Percentiles rank a stretch among this genome's conserved stretches.
These are phyloP conservation scores for Cymbidium sinense DNA, from an alignment of 106 monocot species.

Conservation along the genomic window DNA sequence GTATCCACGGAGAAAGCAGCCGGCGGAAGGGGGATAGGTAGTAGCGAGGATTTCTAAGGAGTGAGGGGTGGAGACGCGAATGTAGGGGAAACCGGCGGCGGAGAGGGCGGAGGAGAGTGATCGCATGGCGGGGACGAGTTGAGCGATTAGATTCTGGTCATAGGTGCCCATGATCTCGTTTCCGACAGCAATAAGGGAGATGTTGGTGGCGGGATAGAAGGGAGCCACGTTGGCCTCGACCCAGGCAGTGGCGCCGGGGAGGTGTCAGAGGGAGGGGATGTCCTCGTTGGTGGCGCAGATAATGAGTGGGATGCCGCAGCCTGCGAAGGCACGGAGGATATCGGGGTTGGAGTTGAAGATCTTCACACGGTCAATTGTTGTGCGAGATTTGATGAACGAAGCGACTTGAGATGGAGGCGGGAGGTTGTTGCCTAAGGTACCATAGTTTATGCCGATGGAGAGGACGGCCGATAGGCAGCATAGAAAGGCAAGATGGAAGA, in stretches of 20 bases:
- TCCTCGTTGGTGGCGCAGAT: slow-evolving; percentile 63
- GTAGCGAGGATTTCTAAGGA: slow-evolving; percentile 63
- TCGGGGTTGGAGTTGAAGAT: slow-evolving; percentile 79
- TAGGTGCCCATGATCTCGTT: slow-evolving; percentile 69
- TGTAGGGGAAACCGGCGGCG: slow-evolving; percentile 20
- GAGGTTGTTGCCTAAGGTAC: slow-evolving; percentile 70
- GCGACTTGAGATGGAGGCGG: slow-evolving; percentile 72
- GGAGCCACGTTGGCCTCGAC: slow-evolving; percentile 57
- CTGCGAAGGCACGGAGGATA: slow-evolving; percentile 80
- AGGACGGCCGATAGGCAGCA: neutral
- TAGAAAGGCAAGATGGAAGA: slow-evolving; percentile 10
- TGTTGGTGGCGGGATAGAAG: slow-evolving; percentile 75
- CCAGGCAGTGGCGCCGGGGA: slow-evolving; percentile 44
- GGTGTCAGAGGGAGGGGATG: slow-evolving; percentile 42
- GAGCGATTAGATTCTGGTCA: slow-evolving; percentile 50
- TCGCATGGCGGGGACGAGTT: slow-evolving; percentile 79
- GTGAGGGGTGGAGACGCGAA: slow-evolving; percentile 83
- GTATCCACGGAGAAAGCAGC: slow-evolving; percentile 56
- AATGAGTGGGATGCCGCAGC: slow-evolving; percentile 42
- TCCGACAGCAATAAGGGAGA: slow-evolving; percentile 66
- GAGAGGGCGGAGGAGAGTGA: slow-evolving; percentile 46
- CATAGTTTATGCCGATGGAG: slow-evolving; percentile 90
- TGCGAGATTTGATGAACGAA: slow-evolving; percentile 49
- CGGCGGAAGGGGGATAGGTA: slow-evolving; percentile 63
- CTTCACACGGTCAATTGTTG: slow-evolving; percentile 72